These are phyloP conservation scores for Kokia cookei DNA, from an alignment of 441 rosid species.

Conservation along the genomic window DNA sequence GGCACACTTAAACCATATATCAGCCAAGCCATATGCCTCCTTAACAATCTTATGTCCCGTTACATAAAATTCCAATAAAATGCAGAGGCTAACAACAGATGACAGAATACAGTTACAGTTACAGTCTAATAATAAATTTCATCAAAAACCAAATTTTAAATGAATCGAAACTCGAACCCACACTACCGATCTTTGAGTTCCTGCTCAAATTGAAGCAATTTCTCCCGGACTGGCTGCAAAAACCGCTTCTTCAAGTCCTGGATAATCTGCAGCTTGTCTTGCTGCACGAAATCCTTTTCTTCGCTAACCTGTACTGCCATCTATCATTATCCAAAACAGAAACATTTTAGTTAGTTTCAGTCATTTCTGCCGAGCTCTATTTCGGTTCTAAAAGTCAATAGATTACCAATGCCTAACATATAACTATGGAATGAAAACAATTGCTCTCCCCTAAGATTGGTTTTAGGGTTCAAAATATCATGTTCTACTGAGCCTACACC, in stretches of 20 bases:
- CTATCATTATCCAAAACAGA: constrained; percentile 23
- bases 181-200: constrained; percentile 77
- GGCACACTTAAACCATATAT: background rate
- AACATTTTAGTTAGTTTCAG: background rate
- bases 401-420: background rate
- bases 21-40: constrained; percentile 1
- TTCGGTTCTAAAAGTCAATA: background rate
- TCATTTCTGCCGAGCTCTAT: background rate
- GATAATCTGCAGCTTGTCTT: constrained; percentile 43
- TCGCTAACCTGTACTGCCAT: constrained; percentile 56
- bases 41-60: constrained; percentile 5
- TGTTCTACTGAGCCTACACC: background rate
- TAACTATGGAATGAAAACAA: background rate
- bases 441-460: background rate
- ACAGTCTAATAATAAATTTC: background rate
- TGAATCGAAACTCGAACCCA: background rate
- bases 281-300: constrained; percentile 56
- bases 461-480: background rate
- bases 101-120: constrained; percentile 17
- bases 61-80: background rate
- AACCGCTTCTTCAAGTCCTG: constrained; percentile 59
- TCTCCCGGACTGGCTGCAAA: constrained; percentile 73
- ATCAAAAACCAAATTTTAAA: background rate
- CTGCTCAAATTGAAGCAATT: constrained; percentile 68
- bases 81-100: background rate